A percentile compares a stretch with the other conserved stretches of the same genome.
phyloP scores from a whole-genome alignment of 2,329 filamentous ascomycete species.

The Cordyceps farinosa region DNA sequence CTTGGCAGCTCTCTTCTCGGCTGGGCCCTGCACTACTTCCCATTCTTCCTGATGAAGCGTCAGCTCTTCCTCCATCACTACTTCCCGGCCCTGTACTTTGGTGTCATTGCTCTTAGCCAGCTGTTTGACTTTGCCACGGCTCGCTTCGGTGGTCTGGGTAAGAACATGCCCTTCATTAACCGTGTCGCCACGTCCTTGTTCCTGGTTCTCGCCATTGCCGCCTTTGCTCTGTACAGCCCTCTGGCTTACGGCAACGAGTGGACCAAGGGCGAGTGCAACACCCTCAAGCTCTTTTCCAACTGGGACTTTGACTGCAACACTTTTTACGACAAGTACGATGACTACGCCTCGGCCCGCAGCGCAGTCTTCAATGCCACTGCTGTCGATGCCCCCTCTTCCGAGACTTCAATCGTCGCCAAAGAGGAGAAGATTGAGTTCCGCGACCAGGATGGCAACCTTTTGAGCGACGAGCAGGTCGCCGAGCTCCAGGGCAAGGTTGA shows the following conservation, averaged over 20 bases:
- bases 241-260: constrained; percentile 90
- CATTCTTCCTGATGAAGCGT: constrained; percentile 96
- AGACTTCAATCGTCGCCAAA: constrained; percentile 48
- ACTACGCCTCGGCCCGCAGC: constrained; percentile 33
- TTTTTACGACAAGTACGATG: constrained; percentile 61
- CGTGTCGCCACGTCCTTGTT: constrained; percentile 70
- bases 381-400: constrained; percentile 42
- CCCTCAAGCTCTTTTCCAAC: constrained; percentile 77
- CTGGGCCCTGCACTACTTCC: constrained; percentile 98
- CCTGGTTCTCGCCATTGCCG: constrained; percentile 67
- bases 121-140: constrained; percentile 80
- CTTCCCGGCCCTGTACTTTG: constrained; percentile 95
- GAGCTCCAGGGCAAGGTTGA: constrained; percentile 86
- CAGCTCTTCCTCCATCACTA: constrained; percentile 99
- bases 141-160: constrained; percentile 64
- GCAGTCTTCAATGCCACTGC: constrained; percentile 38
- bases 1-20: constrained; percentile 84
- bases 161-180: constrained; percentile 71
- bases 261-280: constrained; percentile 84
- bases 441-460: constrained; percentile 86
- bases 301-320: constrained; percentile 99
- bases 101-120: constrained; percentile 83
- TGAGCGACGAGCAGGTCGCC: constrained; percentile 79
- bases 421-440: constrained; percentile 92
- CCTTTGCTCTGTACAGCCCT: constrained; percentile 82